Evolutionary conservation across 2,329 filamentous ascomycete genomes (phyloP), one percentile per base, ranked within the genome.

Genomic region (Pseudogymnoascus sp.): DNA sequence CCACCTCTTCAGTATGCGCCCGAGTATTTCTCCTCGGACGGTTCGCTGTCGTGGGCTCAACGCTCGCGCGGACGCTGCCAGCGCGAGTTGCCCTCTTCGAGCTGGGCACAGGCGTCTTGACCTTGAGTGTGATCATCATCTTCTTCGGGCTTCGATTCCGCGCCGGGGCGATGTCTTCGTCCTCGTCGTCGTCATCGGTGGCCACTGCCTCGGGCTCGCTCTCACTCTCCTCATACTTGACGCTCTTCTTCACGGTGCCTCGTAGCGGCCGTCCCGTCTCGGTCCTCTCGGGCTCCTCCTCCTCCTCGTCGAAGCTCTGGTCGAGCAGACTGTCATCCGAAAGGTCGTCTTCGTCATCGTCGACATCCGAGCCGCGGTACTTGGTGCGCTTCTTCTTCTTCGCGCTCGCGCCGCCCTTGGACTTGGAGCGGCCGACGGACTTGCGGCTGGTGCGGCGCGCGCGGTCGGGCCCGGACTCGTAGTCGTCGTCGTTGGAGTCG

Each of bases 401-500:
- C 60, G 70, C 71, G n/a, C 71, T 69, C 61, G 70, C 71, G 15
- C 71, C 69, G 33, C 67, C 71, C 63, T 69, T 70, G 64, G 68
- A 59, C 62, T 68, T 67, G 40, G 66, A 61, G 38, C 72, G 70
- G 5, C 46, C 46, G 62, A 74, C 75, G 4, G 77, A 73, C 31
- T 77, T 72, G 23, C 78, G 77, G 4, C 75, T 69, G 62, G 78
- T 79, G 67, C 78, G 81, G 62, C 75, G 75, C 15, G 80, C 76
- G 31, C 76, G 75, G 26, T 75, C 77, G 67, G 80, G 78, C 15
- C 74, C 72, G 15, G 85, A 85, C 64, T 86, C 82, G 70, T 88
- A 88, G 72, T 87, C 87, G 67, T 85, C 84, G 70, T 88, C 86
- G 60, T 85, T 82, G 1, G 86, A 79, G 68, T 88, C 86, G 60